These are phyloP conservation scores for Fusarium tanahbumbuense DNA, from an alignment of 2,329 filamentous ascomycete genomes.

Conservation along the genomic window DNA sequence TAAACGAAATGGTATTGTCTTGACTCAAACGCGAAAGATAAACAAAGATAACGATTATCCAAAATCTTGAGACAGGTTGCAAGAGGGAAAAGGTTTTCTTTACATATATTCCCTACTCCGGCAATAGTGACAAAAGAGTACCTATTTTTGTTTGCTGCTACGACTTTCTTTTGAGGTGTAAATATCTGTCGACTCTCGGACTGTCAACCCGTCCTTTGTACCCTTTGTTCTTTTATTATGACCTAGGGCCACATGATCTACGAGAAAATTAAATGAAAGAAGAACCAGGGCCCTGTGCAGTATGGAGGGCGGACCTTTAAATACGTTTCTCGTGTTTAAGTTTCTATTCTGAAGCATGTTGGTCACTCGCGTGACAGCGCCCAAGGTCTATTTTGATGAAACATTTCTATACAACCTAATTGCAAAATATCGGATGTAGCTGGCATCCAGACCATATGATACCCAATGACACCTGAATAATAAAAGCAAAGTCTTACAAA, in stretches of 20 bases:
- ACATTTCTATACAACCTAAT: background rate
- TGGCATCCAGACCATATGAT: background rate
- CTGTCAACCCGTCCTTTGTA: background rate
- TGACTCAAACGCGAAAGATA: conserved; percentile 5
- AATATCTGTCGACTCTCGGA: background rate
- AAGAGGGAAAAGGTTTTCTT: background rate
- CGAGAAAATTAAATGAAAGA: background rate
- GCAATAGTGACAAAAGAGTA: background rate
- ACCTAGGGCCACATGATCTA: background rate
- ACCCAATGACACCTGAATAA: background rate
- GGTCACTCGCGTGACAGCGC: background rate
- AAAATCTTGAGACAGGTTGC: background rate
- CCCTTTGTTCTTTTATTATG: background rate
- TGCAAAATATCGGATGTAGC: background rate
- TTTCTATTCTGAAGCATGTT: background rate
- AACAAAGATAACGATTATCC: conserved; percentile 3
- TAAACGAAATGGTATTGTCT: background rate
- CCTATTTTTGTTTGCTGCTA: background rate
- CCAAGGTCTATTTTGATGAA: background rate
- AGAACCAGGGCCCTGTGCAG: background rate
- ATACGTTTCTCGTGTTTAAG: background rate
- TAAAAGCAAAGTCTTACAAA: background rate
- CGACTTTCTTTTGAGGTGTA: background rate
- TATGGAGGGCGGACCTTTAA: background rate
- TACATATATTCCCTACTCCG: background rate